These are phyloP conservation scores for Infundibulicybe gibba DNA, from an alignment of 768 basidiomycete species.

Conservation along the genomic window DNA sequence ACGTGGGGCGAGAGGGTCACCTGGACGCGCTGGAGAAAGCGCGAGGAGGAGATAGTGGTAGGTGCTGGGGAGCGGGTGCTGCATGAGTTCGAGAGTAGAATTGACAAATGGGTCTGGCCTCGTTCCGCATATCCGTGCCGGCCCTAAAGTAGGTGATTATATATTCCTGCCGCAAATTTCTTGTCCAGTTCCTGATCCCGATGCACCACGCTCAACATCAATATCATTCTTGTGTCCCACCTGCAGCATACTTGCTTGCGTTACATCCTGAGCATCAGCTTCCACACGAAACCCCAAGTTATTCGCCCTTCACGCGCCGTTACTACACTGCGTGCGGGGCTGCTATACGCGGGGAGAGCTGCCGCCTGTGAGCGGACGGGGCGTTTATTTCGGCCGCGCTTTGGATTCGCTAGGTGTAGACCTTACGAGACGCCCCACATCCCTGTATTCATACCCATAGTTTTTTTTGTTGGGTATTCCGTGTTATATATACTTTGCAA, in stretches of 20 bases:
- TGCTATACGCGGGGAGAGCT: constrained; percentile 50
- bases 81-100: background rate
- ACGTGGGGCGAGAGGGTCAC: constrained; percentile 42
- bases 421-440: constrained; percentile 69
- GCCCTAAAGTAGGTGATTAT: no score
- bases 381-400: constrained; percentile 58
- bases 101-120: no score
- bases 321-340: constrained; percentile 41
- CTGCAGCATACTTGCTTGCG: no score
- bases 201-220: no score
- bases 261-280: background rate
- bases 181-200: no score
- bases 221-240: no score
- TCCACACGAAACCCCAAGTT: constrained; percentile 18
- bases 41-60: constrained; percentile 47
- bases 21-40: constrained; percentile 27
- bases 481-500: background rate
- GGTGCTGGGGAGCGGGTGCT: constrained; percentile 15
- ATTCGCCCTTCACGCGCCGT: constrained; percentile 46
- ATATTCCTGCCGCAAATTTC: no score
- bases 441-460: background rate
- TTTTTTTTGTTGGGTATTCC: no score
- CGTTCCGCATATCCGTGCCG: no score
- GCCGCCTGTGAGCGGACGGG: constrained; percentile 13
- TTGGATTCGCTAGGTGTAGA: constrained; percentile 30